Evolutionary conservation across 371 early-diverging fungal genomes (phyloP), one percentile per base, ranked within the genome.

Genomic region (Apophysomyces sp.): DNA sequence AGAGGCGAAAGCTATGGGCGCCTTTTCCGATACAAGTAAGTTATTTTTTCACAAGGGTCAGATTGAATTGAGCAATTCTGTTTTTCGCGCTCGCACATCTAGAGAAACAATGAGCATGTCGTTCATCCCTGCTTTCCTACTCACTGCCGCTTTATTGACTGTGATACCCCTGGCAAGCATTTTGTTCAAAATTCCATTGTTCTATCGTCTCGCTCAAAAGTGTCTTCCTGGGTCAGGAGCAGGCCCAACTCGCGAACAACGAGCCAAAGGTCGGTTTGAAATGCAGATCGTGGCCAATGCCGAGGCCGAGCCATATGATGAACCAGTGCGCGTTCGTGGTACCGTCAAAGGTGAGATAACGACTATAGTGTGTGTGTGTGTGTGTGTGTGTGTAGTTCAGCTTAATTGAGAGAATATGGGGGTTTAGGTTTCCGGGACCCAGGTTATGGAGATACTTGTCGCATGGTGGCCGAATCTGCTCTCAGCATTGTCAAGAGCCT

Each of bases 391-490:
- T 55, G 55, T 32, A 11, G n/a, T 31, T 16, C 18, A 39, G 28
- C 1, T 58, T 40, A 28, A 27, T 18, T 36, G 12, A 34, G 13
- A 34, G 11, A 34, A 34, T 34, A 34, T 32, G 16, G n/a, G 5
- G 7, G 1, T 16, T 11, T 39, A 73, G 72, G 77, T 0, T 74
- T 69, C 37, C 78, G 80, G 27, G 93, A 94, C 57, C 90, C 92
- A 4, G 93, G 93, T 4, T 93, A 94, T 66, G 77, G 82, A 39
- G 92, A 90, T 68, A 89, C 88, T 0, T 84, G 84, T 57, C 74
- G 79, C 28, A 87, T 88, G 71, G 59, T 89, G 32, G 78, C 73
- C 16, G 89, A 90, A 64, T 73, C 86, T 21, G 88, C 88, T 0
- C 59, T 89, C 37, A 84, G 85, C 41, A 65, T 89, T 60, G 61